These are phyloP conservation scores for Syzygium grande DNA, from an alignment of 345 rosid species.

Conservation along the genomic window DNA sequence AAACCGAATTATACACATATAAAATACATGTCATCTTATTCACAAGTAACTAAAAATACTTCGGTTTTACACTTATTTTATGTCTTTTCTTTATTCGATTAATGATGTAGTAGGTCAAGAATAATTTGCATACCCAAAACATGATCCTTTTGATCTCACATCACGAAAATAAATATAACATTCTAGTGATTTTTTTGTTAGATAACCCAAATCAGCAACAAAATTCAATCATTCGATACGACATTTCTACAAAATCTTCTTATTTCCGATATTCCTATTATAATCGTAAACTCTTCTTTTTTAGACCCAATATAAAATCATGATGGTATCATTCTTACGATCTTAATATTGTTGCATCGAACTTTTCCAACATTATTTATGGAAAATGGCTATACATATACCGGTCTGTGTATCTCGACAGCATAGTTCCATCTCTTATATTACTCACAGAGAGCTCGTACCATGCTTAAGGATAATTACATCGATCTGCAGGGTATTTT, in stretches of 20 bases:
- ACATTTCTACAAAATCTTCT: neutral
- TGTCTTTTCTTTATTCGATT: neutral
- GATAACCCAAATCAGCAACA: neutral
- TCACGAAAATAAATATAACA: neutral
- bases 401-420: neutral
- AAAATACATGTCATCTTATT: neutral
- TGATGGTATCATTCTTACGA: neutral
- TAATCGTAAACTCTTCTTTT: neutral
- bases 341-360: neutral
- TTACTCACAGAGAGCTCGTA: neutral
- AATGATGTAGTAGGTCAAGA: neutral
- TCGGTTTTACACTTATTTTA: neutral
- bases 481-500: neutral
- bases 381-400: neutral
- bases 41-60: neutral
- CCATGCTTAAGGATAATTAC: neutral
- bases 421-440: neutral
- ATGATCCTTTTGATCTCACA: neutral
- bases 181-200: neutral
- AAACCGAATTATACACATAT: neutral
- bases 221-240: neutral
- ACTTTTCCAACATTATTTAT: neutral
- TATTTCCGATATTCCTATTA: neutral
- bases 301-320: neutral
- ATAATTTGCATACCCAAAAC: neutral